Evolutionary conservation across 2,329 filamentous ascomycete species (phyloP).

Genomic region (Zymoseptoria crescenta): DNA sequence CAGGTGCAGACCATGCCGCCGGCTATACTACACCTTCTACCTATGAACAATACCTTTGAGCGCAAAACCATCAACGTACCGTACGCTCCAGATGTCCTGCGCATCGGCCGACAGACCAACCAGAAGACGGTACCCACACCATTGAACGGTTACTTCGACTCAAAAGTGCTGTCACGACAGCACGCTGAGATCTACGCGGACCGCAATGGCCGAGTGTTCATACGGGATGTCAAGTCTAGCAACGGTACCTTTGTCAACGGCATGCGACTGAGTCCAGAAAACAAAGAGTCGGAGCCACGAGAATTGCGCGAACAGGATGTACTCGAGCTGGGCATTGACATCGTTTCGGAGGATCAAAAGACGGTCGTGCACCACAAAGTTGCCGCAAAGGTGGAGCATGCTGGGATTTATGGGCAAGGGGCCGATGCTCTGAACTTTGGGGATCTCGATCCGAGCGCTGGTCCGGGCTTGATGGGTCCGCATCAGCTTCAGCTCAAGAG

Average conservation of each 20-base stretch:
- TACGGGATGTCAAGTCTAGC: constrained; percentile 94
- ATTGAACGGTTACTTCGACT: constrained; percentile 92
- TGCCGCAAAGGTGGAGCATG: constrained; percentile 91
- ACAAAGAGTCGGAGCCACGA: constrained; percentile 90
- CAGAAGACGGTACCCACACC: constrained; percentile 89
- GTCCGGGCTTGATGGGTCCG: constrained; percentile 58
- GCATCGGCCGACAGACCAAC: constrained; percentile 94
- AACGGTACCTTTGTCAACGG: constrained; percentile 98
- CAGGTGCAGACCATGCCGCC: constrained; percentile 46
- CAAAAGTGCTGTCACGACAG: constrained; percentile 90
- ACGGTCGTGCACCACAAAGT: constrained; percentile 98
- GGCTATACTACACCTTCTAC: constrained; percentile 76
- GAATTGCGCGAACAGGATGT: constrained; percentile 87
- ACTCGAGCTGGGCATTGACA: constrained; percentile 92
- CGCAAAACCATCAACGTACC: constrained; percentile 93
- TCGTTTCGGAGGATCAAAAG: constrained; percentile 97
- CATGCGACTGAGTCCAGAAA: constrained; percentile 80
- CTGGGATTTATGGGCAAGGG: constrained; percentile 68
- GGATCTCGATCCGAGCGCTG: constrained; percentile 72
- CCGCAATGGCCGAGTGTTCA: constrained; percentile 70
- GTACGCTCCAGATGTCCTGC: constrained; percentile 84
- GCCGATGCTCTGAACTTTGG: constrained; percentile 84
- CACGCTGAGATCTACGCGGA: constrained; percentile 95
- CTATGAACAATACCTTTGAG: constrained; percentile 94
- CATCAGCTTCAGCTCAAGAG: constrained; percentile 56